phyloP scores from a whole-genome alignment of 2,329 filamentous ascomycete genomes.

The Talaromyces sp. region DNA sequence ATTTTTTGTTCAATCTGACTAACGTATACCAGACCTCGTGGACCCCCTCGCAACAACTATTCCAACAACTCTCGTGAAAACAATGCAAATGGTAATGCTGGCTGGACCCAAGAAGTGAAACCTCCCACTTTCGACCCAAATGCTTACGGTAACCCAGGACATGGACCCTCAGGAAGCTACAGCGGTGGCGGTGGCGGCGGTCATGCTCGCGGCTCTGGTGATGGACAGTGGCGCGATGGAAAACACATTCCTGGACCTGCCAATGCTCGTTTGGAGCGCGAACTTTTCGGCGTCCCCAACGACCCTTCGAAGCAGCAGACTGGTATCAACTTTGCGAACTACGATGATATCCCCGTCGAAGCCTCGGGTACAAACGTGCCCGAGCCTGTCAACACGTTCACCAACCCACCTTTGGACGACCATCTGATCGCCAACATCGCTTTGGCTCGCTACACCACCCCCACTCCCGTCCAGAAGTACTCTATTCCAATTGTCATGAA shows the following conservation, averaged over 20 bases:
- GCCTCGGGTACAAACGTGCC: slow-evolving; percentile 91
- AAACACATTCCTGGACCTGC: slow-evolving; percentile 88
- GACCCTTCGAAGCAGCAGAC: slow-evolving; percentile 94
- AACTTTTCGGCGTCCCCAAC: slow-evolving; percentile 86
- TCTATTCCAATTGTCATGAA: slow-evolving; percentile 98
- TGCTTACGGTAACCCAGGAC: slow-evolving; percentile 58
- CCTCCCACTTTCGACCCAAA: slow-evolving; percentile 53
- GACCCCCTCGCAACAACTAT: slow-evolving; percentile 45
- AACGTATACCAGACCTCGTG: slow-evolving; percentile 21
- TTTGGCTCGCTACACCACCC: slow-evolving; percentile 88
- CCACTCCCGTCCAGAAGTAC: slow-evolving; percentile 98
- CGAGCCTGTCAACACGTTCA: slow-evolving; percentile 84
- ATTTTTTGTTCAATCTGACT: not conserved
- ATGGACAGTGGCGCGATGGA: slow-evolving; percentile 93
- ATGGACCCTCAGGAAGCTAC: slow-evolving; percentile 36
- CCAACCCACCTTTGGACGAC: slow-evolving; percentile 89
- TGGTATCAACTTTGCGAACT: slow-evolving; percentile 99
- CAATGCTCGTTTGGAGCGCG: slow-evolving; percentile 86
- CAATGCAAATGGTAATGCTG: slow-evolving; percentile 34
- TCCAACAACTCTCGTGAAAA: slow-evolving; percentile 49
- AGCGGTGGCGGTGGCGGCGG: slow-evolving; percentile 39
- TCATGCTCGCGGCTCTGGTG: slow-evolving; percentile 72
- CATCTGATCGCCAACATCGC: slow-evolving; percentile 91
- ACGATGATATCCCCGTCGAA: slow-evolving; percentile 98
- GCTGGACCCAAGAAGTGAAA: slow-evolving; percentile 33